A percentile compares a stretch with the other conserved stretches of the same genome.
phyloP scores from a whole-genome alignment of 495 filamentous ascomycete genomes.

The Xanthoparmelia taractica region DNA sequence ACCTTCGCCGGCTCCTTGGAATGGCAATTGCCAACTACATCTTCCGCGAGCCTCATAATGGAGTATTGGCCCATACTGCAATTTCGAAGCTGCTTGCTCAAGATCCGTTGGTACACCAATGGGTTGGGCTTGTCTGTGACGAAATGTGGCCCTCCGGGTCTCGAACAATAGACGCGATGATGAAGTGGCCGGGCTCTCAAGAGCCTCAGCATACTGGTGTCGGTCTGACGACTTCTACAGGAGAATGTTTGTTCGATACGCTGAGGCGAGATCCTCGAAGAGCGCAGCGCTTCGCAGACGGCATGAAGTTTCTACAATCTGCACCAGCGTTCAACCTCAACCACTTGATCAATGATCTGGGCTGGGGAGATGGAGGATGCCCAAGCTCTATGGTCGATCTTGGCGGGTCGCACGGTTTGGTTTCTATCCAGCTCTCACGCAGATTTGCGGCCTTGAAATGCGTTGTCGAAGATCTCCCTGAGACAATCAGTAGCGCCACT shows the following conservation, averaged over 20 bases:
- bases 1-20: constrained; percentile 13
- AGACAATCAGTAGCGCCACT: neutral
- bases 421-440: neutral
- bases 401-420: constrained; percentile 1
- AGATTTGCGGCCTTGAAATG: neutral
- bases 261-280: neutral
- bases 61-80: constrained; percentile 21
- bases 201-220: constrained; percentile 4
- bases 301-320: neutral
- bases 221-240: too few relatives aligned
- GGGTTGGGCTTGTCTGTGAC: constrained; percentile 46
- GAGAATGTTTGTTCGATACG: too few relatives aligned
- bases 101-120: constrained; percentile 37
- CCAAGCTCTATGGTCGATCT: neutral
- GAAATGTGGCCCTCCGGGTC: constrained; percentile 40
- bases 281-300: neutral
- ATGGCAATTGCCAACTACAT: constrained; percentile 20
- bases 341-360: neutral
- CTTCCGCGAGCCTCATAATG: constrained; percentile 19
- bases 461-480: constrained; percentile 7
- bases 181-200: constrained; percentile 7
- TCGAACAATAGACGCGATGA: constrained; percentile 10
- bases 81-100: constrained; percentile 27
- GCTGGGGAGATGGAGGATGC: neutral
- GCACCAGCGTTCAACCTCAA: neutral